phyloP scores from a whole-genome alignment of 306 rosid genomes.

The Delonix regia region DNA sequence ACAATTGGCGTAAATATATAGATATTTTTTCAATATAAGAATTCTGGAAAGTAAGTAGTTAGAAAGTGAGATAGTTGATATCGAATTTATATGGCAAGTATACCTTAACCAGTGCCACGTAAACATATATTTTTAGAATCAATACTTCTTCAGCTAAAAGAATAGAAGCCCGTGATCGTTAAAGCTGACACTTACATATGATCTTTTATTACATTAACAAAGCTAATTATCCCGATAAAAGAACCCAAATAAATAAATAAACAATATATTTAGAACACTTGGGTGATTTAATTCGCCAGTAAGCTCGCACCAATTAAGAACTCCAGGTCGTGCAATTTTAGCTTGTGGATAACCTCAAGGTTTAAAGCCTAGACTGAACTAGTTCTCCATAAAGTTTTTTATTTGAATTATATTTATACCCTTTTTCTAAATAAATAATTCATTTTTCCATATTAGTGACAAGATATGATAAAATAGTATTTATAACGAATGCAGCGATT shows the following conservation, averaged over 20 bases:
- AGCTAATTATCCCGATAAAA: slow-evolving; percentile 7
- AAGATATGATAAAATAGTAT: no score
- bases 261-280: neutral
- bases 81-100: neutral
- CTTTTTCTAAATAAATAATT: neutral
- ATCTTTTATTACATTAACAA: neutral
- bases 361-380: neutral
- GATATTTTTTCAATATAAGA: neutral
- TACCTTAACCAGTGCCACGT: neutral
- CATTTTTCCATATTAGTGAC: neutral
- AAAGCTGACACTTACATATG: neutral
- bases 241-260: neutral
- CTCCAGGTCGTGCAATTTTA: neutral
- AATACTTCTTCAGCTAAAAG: slow-evolving; percentile 13
- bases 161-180: neutral
- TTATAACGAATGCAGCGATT: no score
- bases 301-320: neutral
- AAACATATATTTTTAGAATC: neutral
- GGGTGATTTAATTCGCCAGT: slow-evolving; percentile 6
- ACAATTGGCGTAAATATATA: slow-evolving; percentile 7
- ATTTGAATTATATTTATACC: neutral
- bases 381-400: neutral
- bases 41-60: neutral
- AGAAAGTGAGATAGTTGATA: neutral
- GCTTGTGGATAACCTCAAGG: slow-evolving; percentile 1